phyloP scores from a whole-genome alignment of 2,329 filamentous ascomycete species.

The Aspergillus pseudoviridinutans region DNA sequence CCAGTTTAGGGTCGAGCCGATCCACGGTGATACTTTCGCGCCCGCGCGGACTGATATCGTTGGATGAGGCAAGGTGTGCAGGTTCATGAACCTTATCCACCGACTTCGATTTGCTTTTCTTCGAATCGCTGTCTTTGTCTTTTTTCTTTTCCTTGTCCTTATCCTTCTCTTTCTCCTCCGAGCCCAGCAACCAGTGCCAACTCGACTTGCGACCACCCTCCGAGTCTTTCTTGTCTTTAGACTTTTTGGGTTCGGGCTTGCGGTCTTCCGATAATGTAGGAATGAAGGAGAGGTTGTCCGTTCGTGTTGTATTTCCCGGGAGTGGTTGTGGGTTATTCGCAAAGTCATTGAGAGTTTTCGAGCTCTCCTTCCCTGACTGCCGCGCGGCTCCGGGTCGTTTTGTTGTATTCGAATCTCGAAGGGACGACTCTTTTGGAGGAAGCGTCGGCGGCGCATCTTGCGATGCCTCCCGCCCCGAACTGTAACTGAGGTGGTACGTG shows the following conservation, averaged over 20 bases:
- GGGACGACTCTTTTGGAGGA: conserved; percentile 38
- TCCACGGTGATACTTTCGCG: conserved; percentile 83
- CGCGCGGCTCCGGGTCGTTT: conserved; percentile 31
- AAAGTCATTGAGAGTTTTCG: conserved; percentile 61
- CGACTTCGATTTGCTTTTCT: conserved; percentile 52
- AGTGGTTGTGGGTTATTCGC: conserved; percentile 63
- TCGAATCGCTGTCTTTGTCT: conserved; percentile 66
- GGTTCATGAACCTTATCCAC: conserved; percentile 63
- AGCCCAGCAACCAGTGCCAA: conserved; percentile 70
- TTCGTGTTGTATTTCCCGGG: conserved; percentile 66
- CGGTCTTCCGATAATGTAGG: conserved; percentile 72
- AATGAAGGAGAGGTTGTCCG: conserved; percentile 75
- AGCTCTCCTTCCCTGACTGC: conserved; percentile 34
- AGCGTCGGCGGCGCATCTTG: conserved; percentile 46
- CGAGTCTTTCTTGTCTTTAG: conserved; percentile 66
- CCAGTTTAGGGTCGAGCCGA: conserved; percentile 69
- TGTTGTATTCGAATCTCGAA: conserved; percentile 24
- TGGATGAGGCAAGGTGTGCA: conserved; percentile 77
- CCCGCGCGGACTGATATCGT: conserved; percentile 60
- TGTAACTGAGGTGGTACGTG: conserved; percentile 31
- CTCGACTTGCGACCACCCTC: conserved; percentile 71
- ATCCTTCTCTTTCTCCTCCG: conserved; percentile 69
- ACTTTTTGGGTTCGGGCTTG: conserved; percentile 64
- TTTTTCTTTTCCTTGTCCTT: conserved; percentile 53
- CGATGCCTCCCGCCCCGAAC: conserved; percentile 52